Evolutionary conservation across 352 stramenopile species (phyloP), one percentile per base, ranked within the genome.

Genomic region (Pythium apleroticum): DNA sequence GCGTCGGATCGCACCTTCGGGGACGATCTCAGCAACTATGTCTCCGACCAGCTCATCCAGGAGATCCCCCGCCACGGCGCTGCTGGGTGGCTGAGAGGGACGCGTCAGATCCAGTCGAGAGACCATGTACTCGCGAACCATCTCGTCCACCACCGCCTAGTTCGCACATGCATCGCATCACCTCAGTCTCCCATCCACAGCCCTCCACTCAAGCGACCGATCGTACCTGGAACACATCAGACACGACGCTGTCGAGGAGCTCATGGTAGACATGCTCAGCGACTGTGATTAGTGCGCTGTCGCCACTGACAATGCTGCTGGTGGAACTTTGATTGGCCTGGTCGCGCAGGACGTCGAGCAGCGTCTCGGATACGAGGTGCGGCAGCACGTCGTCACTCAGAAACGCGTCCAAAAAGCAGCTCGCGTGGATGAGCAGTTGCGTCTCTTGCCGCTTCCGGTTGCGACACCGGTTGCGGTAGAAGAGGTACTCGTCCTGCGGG

Each of bases 401-500:
- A 25, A 49, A 82, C 53, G 39, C 80, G 58, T 76, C 49, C 15
- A 88, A 57, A 31, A 76, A 78, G n/a, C 31, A 43, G 37, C 64
- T 41, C 2, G 70, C 69, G 48, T 71, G 60, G 0, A 14, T 39
- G 3, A 67, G 27, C n/a, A 77, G 62, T 20, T 52, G 66, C 20
- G 58, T 28, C 19, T 64, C 61, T n/a, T 66, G 70, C 3, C 59
- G 69, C 52, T 60, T 48, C 11, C 52, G 60, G 24, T 74, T 78
- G 3, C 49, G 46, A 3, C 20, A 27, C 1, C 74, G 76, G 4
- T 69, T 64, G 8, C 72, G 68, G 61, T 79, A 79, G 30, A 76
- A 75, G 12, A 74, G 69, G 65, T 68, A 87, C 64, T 85, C 76
- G 41, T 59, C 64, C 78, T 87, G 54, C 39, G n/a, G n/a, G n/a